Evolutionary conservation across 139 green algal genomes (phyloP).

Genomic region (Chlamydomonas incerta): DNA sequence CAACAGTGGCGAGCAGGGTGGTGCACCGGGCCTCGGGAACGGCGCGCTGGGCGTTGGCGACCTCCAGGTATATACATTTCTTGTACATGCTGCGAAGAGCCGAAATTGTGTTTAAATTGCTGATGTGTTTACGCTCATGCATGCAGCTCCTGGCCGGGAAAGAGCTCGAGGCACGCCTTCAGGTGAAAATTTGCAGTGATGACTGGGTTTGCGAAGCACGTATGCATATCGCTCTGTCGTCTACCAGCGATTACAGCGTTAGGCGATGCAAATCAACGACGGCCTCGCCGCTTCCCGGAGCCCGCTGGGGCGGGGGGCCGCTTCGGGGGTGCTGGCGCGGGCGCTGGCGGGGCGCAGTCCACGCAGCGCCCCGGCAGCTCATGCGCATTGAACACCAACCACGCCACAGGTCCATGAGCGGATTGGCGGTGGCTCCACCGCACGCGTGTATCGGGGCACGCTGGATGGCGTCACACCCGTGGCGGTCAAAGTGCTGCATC

Average conservation of each 20-base stretch:
- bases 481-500: constrained; percentile 37
- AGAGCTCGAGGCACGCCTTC: constrained; percentile 24
- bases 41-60: constrained; percentile 10
- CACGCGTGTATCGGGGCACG: constrained; percentile 14
- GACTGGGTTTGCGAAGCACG: too few species aligned
- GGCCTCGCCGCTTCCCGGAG: too few species aligned
- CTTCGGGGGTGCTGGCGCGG: background rate
- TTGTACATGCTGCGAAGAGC: background rate
- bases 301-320: too few species aligned
- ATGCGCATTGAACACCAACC: too few species aligned
- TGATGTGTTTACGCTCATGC: background rate
- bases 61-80: constrained; percentile 1
- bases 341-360: too few species aligned
- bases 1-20: background rate
- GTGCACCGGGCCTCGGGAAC: background rate
- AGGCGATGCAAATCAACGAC: too few species aligned
- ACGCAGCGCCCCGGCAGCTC: too few species aligned
- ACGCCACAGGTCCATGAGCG: constrained; percentile 35
- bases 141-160: constrained; percentile 22
- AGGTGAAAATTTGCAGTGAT: background rate
- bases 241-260: too few species aligned
- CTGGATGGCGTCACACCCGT: constrained; percentile 18
- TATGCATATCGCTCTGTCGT: too few species aligned
- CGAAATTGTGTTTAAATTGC: background rate
- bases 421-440: constrained; percentile 22